A percentile compares a stretch with the other conserved stretches of the same genome.
Evolutionary conservation across 192 early-diverging fungal species (phyloP).

Genomic region (Coemansia sp.): DNA sequence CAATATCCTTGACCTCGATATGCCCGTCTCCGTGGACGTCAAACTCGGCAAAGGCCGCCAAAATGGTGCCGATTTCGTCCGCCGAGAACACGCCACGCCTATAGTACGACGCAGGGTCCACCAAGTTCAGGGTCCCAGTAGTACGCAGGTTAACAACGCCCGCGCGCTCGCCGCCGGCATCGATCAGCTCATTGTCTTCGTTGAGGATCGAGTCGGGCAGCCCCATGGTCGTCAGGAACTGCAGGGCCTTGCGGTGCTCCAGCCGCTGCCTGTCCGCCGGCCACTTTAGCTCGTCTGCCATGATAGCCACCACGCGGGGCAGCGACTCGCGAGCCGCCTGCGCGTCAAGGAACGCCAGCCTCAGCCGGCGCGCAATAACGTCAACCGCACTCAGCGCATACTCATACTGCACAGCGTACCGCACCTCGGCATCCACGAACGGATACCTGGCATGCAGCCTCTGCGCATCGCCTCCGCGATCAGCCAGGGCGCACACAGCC

Average conservation of each 20-base stretch:
- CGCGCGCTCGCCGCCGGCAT: constrained; percentile 9
- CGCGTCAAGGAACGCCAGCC: constrained; percentile 92
- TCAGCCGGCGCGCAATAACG: constrained; percentile 87
- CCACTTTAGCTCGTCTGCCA: constrained; percentile 90
- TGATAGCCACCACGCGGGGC: constrained; percentile 87
- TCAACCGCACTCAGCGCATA: constrained; percentile 94
- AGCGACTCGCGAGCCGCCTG: constrained; percentile 86
- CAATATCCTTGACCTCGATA: constrained; percentile 46
- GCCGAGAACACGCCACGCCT: constrained; percentile 56
- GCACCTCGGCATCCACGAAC: constrained; percentile 92
- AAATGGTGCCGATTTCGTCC: constrained; percentile 56
- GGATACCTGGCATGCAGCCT: constrained; percentile 82
- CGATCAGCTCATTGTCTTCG: constrained; percentile 20
- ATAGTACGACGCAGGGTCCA: constrained; percentile 57
- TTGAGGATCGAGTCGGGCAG: constrained; percentile 61
- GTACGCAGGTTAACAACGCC: constrained; percentile 32
- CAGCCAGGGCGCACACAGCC: constrained; percentile 85
- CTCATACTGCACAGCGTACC: constrained; percentile 88
- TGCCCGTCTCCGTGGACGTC: constrained; percentile 50
- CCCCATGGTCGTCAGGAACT: constrained; percentile 92
- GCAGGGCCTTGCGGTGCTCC: constrained; percentile 71
- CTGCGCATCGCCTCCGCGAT: constrained; percentile 69
- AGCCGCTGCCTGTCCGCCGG: constrained; percentile 60
- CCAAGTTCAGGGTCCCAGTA: constrained; percentile 33
- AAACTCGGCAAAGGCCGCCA: constrained; percentile 54